These are phyloP conservation scores for Clavispora fructus DNA, from an alignment of 805 yeast genomes.

Conservation along the genomic window DNA sequence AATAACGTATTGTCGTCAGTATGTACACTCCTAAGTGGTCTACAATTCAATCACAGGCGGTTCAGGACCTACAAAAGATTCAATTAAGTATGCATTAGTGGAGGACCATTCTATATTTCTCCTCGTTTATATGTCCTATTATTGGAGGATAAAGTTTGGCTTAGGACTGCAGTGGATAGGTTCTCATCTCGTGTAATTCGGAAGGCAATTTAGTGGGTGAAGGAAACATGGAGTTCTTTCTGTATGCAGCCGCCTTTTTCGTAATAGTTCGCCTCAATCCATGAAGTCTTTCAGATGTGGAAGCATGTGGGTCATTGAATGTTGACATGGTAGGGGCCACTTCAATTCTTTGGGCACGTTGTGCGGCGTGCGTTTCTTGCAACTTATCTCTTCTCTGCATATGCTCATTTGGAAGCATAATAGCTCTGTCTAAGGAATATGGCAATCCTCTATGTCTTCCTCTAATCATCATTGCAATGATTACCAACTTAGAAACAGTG, in stretches of 20 bases:
- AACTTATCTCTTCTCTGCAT: constrained; percentile 56
- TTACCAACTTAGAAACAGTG: constrained; percentile 71
- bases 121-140: too few relatives aligned
- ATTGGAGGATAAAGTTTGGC: too few relatives aligned
- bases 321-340: constrained; percentile 10
- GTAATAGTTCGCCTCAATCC: constrained; percentile 8
- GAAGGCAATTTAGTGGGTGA: constrained; percentile 14
- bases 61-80: not conserved
- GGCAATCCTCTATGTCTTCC: constrained; percentile 98
- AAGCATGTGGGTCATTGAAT: constrained; percentile 2
- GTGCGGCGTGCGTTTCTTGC: constrained; percentile 48
- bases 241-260: constrained; percentile 10
- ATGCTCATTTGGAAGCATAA: constrained; percentile 71
- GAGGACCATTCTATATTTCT: not conserved
- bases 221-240: constrained; percentile 14
- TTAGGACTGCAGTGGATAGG: not conserved
- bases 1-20: too few relatives aligned
- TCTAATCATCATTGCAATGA: constrained; percentile 85
- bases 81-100: not conserved
- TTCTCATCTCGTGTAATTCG: constrained; percentile 5
- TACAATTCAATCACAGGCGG: too few relatives aligned
- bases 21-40: too few relatives aligned
- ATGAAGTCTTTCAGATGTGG: constrained; percentile 4
- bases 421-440: constrained; percentile 87
- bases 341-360: constrained; percentile 17